Base-by-base conservation (phyloP, 2,329 filamentous ascomycete species). In the Leptographium flavum region DNA sequence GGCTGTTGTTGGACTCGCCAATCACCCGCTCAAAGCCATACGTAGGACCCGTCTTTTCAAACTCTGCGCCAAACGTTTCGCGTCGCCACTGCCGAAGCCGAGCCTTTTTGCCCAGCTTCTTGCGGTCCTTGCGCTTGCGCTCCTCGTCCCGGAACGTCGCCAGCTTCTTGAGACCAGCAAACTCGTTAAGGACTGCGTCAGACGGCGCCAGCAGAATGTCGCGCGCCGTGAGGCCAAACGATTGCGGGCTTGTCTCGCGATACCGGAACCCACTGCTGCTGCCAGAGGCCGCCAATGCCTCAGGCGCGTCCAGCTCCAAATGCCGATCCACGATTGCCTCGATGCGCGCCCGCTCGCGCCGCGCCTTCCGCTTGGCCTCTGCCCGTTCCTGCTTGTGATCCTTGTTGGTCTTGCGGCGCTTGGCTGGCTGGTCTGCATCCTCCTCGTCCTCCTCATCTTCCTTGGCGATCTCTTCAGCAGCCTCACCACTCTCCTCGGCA, bases 141-240 rank as follows among this genome's bases (percentile, higher is more conserved):
- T 88, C 84, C 3, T 72, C 69, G 59, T 95, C 88, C 46, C 92
- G 76, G 69, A 92, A 98, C 5, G 84, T 72, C 5, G 90, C 88
- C 48, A 95, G 75, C 67, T 95, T 96, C 73, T 98, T 98, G 57
- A 98, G 68, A 7, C 92, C 90, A 5, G 82, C 90, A 58, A 83
- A 98, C 52, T 88, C 73, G 62, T 98, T 98, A 52, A 98, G 76
- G 45, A 81, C 79, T 39, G 77, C 69, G 65, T 98, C 92, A 38
- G 82, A 83, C 1, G 88, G 86, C 53, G 94, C 87, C 59, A 81
- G 73, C 30, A 98, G 74, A 55, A 98, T 96, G 62, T 98, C 92
- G 49, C 81, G 76, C 1, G 88, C 71, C 0, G 86, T 94, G 57
- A 98, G 78, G 47, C 92, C 92, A 59, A 94, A 98, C 13, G 83